Evolutionary conservation across 73 alveolate species (phyloP).

Genomic region (Paramecium biaurelia): DNA sequence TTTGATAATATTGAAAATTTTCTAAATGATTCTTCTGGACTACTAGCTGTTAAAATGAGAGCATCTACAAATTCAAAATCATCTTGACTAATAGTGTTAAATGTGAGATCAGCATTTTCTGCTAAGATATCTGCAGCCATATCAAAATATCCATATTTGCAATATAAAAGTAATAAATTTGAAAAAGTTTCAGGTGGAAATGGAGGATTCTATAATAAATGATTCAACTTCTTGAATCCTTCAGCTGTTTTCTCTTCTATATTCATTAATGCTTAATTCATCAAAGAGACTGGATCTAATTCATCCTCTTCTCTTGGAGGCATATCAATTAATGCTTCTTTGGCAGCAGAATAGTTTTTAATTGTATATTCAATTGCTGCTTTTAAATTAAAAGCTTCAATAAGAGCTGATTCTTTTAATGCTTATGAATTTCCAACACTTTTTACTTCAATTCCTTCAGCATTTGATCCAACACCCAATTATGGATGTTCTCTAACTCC

Average conservation of each 20-base stretch:
- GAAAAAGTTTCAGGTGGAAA: slow-evolving; percentile 99
- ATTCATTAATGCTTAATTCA: slow-evolving; percentile 97
- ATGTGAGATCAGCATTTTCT: slow-evolving; percentile 94
- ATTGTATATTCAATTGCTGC: slow-evolving; percentile 97
- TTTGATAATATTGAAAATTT: slow-evolving; percentile 96
- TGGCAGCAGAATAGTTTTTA: slow-evolving; percentile 96
- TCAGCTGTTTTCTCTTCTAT: slow-evolving; percentile 97
- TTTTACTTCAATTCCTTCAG: slow-evolving; percentile 94
- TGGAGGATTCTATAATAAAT: slow-evolving; percentile 85
- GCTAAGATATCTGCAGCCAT: slow-evolving; percentile 96
- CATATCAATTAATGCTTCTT: slow-evolving; percentile 99
- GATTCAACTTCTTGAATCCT: slow-evolving; percentile 90
- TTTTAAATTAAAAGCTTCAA: slow-evolving; percentile 98
- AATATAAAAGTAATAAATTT: slow-evolving; percentile 93
- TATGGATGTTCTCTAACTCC: slow-evolving; percentile 99
- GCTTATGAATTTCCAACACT: slow-evolving; percentile 98
- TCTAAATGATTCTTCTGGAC: slow-evolving; percentile 98
- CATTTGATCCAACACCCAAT: slow-evolving; percentile 95
- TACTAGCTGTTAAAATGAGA: slow-evolving; percentile 83
- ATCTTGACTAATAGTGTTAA: slow-evolving; percentile 84
- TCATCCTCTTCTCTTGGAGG: slow-evolving; percentile 99
- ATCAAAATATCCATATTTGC: slow-evolving; percentile 96
- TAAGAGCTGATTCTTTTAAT: slow-evolving; percentile 94
- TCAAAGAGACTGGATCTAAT: slow-evolving; percentile 98
- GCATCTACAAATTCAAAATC: slow-evolving; percentile 97